These are phyloP conservation scores for Sugiyamaella americana DNA, from an alignment of 805 yeast genomes.

Conservation along the genomic window DNA sequence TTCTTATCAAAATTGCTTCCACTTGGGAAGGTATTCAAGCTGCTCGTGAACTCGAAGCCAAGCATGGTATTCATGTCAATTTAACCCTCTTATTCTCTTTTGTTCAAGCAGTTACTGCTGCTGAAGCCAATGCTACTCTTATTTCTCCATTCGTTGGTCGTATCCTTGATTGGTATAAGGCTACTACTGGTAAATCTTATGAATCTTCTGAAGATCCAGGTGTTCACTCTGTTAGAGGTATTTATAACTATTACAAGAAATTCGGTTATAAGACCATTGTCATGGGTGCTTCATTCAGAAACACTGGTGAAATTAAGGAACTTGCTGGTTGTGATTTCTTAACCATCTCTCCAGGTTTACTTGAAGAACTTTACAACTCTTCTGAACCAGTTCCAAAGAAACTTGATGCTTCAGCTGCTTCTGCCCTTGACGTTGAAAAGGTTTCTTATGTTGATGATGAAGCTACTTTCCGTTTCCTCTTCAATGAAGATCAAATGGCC, in stretches of 20 bases:
- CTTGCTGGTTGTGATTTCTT: slow-evolving; percentile 95
- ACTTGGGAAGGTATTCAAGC: slow-evolving; percentile 99
- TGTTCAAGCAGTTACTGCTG: slow-evolving; percentile 97
- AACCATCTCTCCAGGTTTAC: slow-evolving; percentile 88
- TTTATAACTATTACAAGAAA: slow-evolving; percentile 98
- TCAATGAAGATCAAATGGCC: slow-evolving; percentile 98
- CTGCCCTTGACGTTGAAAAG: slow-evolving; percentile 51
- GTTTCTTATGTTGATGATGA: slow-evolving; percentile 81
- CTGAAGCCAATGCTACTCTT: slow-evolving; percentile 93
- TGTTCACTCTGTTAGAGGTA: slow-evolving; percentile 79
- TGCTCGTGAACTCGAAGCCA: slow-evolving; percentile 86
- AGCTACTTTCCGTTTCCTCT: slow-evolving; percentile 78
- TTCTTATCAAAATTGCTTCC: slow-evolving; percentile 93
- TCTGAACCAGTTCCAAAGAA: slow-evolving; percentile 71
- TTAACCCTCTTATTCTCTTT: slow-evolving; percentile 92
- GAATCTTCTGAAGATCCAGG: slow-evolving; percentile 86
- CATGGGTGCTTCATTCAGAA: slow-evolving; percentile 99
- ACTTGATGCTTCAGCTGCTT: slow-evolving; percentile 65
- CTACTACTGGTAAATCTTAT: slow-evolving; percentile 83
- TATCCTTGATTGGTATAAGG: slow-evolving; percentile 98
- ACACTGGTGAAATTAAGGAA: slow-evolving; percentile 89
- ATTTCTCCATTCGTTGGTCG: slow-evolving; percentile 99
- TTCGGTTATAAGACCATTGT: slow-evolving; percentile 94
- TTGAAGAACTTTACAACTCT: slow-evolving; percentile 82
- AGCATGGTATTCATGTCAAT: slow-evolving; percentile 90